Evolutionary conservation across 1,139 yeast genomes (phyloP).

Genomic region (Spathaspora sp.): DNA sequence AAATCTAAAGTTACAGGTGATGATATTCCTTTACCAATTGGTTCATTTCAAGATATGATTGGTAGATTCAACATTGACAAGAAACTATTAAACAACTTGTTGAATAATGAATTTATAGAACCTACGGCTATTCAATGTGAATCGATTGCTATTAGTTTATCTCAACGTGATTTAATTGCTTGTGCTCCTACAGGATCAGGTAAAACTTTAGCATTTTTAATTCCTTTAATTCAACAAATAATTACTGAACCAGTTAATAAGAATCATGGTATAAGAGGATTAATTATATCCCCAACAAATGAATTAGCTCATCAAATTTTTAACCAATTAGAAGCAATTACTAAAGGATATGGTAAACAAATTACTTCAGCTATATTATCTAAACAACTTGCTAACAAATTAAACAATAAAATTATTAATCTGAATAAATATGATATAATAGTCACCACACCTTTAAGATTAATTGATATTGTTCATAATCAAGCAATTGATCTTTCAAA

Average conservation of each 20-base stretch:
- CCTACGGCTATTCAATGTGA: slow-evolving; percentile 95
- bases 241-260: slow-evolving; percentile 16
- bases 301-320: slow-evolving; percentile 85
- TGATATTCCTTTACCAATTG: slow-evolving; percentile 84
- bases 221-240: slow-evolving; percentile 70
- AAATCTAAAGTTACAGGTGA: slow-evolving; percentile 70
- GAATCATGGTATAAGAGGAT: slow-evolving; percentile 61
- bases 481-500: slow-evolving; percentile 57
- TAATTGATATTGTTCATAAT: slow-evolving; percentile 72
- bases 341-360: slow-evolving; percentile 48
- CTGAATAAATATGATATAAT: slow-evolving; percentile 73
- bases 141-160: slow-evolving; percentile 68
- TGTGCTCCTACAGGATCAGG: slow-evolving; percentile 97
- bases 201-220: slow-evolving; percentile 82
- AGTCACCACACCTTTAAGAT: slow-evolving; percentile 84
- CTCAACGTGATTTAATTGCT: slow-evolving; percentile 70
- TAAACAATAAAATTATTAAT: slow-evolving; percentile 57
- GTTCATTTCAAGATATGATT: slow-evolving; percentile 79
- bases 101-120: slow-evolving; percentile 67
- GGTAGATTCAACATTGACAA: slow-evolving; percentile 66
- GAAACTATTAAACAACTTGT: slow-evolving; percentile 62
- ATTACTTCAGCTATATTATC: slow-evolving; percentile 69
- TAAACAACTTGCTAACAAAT: slow-evolving; percentile 71
- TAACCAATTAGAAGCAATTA: slow-evolving; percentile 61
- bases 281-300: slow-evolving; percentile 85